Percentiles rank a stretch among this genome's conserved stretches.
Evolutionary conservation across 345 rosid genomes (phyloP).

Genomic region (Moricandia moricandioides): DNA sequence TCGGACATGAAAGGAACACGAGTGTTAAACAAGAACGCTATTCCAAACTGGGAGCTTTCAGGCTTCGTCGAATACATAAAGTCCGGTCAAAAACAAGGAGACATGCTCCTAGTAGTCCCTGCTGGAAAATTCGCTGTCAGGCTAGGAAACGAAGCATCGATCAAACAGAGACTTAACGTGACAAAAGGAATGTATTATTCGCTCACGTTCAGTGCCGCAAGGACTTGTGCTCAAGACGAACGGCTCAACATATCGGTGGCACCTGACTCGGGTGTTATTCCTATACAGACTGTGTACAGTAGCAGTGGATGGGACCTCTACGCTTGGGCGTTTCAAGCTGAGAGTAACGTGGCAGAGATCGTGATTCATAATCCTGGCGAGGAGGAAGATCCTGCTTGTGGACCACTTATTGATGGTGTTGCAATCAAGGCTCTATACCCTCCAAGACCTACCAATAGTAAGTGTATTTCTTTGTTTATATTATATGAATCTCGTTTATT

Average conservation of each 20-base stretch:
- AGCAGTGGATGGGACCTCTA: conserved; percentile 84
- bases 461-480: conserved; percentile 1
- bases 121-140: conserved; percentile 74
- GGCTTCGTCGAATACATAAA: conserved; percentile 88
- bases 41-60: conserved; percentile 77
- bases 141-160: conserved; percentile 88
- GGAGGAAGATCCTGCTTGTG: conserved; percentile 89
- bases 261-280: conserved; percentile 70
- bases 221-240: conserved; percentile 93
- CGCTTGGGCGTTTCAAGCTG: conserved; percentile 75
- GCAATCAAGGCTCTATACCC: conserved; percentile 62
- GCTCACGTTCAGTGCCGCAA: conserved; percentile 79
- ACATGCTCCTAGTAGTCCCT: conserved; percentile 86
- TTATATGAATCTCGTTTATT: not conserved
- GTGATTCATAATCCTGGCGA: conserved; percentile 79
- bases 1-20: conserved; percentile 63
- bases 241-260: conserved; percentile 71
- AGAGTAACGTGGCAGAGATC: conserved; percentile 41
- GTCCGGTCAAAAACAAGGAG: conserved; percentile 93
- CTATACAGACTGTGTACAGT: conserved; percentile 79
- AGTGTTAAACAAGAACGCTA: conserved; percentile 47
- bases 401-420: conserved; percentile 74
- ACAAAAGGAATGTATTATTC: conserved; percentile 62
- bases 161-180: conserved; percentile 61
- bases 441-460: conserved; percentile 59